Evolutionary conservation across 768 basidiomycete species (phyloP).

Genomic region (Mycena albidolilacea): DNA sequence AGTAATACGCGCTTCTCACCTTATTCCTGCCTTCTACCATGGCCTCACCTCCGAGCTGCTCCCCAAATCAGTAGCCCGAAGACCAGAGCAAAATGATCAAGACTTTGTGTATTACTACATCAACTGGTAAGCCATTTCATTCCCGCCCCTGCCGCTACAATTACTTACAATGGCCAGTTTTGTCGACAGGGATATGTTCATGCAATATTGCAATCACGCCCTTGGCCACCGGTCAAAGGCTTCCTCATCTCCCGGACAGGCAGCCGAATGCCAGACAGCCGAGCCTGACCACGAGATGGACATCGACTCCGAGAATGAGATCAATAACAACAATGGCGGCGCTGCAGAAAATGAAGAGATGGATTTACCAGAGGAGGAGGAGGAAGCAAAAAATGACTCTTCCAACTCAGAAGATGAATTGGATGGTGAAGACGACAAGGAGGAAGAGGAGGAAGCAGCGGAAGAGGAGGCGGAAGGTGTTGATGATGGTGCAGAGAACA

Average conservation of each 20-base stretch:
- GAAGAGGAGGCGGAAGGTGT: background rate
- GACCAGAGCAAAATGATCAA: constrained; percentile 37
- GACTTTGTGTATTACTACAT: constrained; percentile 54
- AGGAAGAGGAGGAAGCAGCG: background rate
- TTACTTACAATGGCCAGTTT: constrained; percentile 46
- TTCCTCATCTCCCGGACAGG: background rate
- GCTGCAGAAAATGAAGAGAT: background rate
- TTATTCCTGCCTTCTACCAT: constrained; percentile 51
- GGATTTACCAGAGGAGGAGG: background rate
- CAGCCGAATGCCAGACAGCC: background rate
- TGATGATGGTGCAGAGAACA: background rate
- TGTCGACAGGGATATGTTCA: constrained; percentile 55
- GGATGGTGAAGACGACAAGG: background rate
- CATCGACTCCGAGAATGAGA: background rate
- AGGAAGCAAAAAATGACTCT: background rate
- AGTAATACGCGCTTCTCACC: constrained; percentile 36
- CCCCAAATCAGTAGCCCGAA: constrained; percentile 34
- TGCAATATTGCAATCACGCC: constrained; percentile 49
- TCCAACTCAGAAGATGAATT: background rate
- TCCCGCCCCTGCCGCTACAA: background rate
- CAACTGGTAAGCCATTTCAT: constrained; percentile 48
- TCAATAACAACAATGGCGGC: too few relatives aligned
- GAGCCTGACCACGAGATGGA: constrained; percentile 16
- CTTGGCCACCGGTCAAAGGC: constrained; percentile 45
- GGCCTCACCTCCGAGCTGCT: constrained; percentile 43